Conservation (phyloP, 345 rosid genomes). For the Pistacia vera region DNA sequence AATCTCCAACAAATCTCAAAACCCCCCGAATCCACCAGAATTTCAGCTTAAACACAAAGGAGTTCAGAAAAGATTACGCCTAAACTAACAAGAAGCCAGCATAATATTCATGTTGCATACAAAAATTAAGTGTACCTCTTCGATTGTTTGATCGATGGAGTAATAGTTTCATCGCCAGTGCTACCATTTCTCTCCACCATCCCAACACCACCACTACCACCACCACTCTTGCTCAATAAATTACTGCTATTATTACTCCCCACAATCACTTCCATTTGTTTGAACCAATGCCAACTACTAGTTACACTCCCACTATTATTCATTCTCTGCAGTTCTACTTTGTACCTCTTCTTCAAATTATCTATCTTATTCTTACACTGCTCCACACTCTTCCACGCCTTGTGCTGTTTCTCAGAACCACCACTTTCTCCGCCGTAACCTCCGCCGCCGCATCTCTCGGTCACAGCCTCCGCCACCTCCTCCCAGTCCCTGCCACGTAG, state of each 20-base stretch:
- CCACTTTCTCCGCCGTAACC: background rate
- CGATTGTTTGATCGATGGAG: constrained; percentile 5
- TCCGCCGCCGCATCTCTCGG: constrained; percentile 32
- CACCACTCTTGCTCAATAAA: constrained; percentile 13
- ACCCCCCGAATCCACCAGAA: background rate
- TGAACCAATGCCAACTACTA: constrained; percentile 55
- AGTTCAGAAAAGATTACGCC: background rate
- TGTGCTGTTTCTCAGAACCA: constrained; percentile 17
- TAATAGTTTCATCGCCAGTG: background rate
- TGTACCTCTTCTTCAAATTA: constrained; percentile 53
- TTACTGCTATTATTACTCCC: constrained; percentile 20
- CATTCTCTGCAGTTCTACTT: constrained; percentile 47
- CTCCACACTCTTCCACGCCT: constrained; percentile 46
- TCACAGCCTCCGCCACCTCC: constrained; percentile 49
- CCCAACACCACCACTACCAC: background rate
- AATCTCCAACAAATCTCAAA: background rate
- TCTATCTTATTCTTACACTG: constrained; percentile 62
- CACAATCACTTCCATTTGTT: constrained; percentile 40
- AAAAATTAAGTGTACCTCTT: background rate
- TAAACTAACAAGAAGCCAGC: background rate
- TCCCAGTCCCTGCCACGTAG: constrained; percentile 59
- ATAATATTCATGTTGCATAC: background rate
- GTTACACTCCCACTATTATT: constrained; percentile 8
- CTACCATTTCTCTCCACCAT: constrained; percentile 20
- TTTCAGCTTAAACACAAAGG: background rate